Evolutionary conservation across 306 rosid genomes (phyloP).

Genomic region (Lablab purpureus): DNA sequence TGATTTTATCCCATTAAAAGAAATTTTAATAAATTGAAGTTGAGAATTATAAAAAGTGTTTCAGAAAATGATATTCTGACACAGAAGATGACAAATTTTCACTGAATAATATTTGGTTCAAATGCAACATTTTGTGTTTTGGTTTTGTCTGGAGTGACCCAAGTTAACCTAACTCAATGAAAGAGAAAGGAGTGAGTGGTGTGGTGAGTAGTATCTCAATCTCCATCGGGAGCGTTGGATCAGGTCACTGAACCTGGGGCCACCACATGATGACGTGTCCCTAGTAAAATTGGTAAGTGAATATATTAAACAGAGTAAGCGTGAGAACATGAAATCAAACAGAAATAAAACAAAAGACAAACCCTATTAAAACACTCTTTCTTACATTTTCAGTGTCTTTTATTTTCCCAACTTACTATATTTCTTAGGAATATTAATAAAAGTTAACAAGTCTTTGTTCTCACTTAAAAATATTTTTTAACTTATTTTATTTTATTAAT

Average conservation of each 20-base stretch:
- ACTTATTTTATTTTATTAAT: too few relatives aligned
- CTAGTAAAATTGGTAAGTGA: slow-evolving; percentile 17
- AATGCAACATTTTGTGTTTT: neutral
- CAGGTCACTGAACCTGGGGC: neutral
- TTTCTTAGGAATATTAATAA: too few relatives aligned
- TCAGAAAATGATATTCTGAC: neutral
- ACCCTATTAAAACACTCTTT: neutral
- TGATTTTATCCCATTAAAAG: neutral
- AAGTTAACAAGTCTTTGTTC: too few relatives aligned
- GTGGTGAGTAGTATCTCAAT: neutral
- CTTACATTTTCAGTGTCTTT: neutral
- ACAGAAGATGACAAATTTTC: neutral
- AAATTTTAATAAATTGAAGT: neutral
- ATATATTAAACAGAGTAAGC: slow-evolving; percentile 12
- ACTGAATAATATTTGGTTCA: neutral
- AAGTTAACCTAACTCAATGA: neutral
- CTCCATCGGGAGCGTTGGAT: slow-evolving; percentile 44
- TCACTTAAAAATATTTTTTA: too few relatives aligned
- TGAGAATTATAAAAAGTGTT: neutral
- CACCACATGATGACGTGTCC: slow-evolving; percentile 33
- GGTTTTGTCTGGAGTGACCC: neutral
- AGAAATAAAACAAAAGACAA: neutral
- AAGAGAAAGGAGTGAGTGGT: slow-evolving; percentile 34
- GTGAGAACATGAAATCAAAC: slow-evolving; percentile 35
- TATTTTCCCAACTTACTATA: neutral